Evolutionary conservation across 2,329 filamentous ascomycete genomes (phyloP), one percentile per base, ranked within the genome.

Genomic region (Monosporascus sp.): DNA sequence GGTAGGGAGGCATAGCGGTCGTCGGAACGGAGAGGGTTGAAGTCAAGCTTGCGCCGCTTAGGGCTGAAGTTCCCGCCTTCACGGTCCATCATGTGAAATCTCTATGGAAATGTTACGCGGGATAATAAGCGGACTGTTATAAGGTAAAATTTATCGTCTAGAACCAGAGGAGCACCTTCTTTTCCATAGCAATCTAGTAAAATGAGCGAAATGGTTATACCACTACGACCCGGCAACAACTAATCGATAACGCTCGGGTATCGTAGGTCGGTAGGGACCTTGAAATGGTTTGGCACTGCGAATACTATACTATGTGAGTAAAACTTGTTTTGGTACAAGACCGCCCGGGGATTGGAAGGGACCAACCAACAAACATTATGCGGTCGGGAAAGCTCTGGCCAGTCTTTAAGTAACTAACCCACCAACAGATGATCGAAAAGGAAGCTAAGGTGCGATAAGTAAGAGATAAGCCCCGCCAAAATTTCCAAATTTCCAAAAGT

Each of bases 11-110:
- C 74, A 58, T 82, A 85, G 53, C 81, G 77, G 58, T 84, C 82
- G 52, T 79, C 77, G 37, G 73, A 74, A 57, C 75, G 71, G 8
- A 78, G 62, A 24, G 76, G 75, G 58, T 79, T 79, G 55, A 80
- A 76, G 59, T 89, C 82, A n/a, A 89, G 68, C 68, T 80, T 86
- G 39, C 86, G 81, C 61, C 86, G 75, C 68, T 85, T 88, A 4
- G 83, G 82, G 65, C 79, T 84, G 49, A 65, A 69, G 25, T 56
- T 64, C 27, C 60, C 61, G 37, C 64, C 61, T 50, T 65, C 63
- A 38, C 66, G 64, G 56, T 68, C 62, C 66, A 69, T 69, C 48
- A 45, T 51, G 46, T 46, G 27, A 18, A 49, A 18, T 17, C 18
- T 5, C 9, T 9, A 31, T 11, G 9, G 27, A 31, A 31, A 31